Conservation (phyloP, 495 filamentous ascomycete species). For the Rhizodiscina lignyota region DNA sequence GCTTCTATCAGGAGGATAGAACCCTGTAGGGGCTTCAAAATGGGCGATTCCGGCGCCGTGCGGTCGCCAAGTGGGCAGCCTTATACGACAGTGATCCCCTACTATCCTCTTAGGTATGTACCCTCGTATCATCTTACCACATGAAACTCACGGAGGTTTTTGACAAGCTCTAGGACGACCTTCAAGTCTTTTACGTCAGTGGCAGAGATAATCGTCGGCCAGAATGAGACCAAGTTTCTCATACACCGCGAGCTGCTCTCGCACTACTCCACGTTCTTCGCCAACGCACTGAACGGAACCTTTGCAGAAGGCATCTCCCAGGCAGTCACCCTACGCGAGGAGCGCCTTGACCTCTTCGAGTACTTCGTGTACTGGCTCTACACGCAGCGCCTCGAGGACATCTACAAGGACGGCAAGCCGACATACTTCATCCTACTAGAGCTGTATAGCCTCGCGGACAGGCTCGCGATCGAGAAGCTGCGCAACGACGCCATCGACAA, state of each 20-base stretch:
- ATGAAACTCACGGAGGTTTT: no score
- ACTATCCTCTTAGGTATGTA: no score
- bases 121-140: no score
- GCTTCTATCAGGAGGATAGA: no score
- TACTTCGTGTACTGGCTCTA: constrained; percentile 31
- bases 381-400: constrained; percentile 13
- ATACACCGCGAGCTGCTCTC: constrained; percentile 28
- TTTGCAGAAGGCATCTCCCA: constrained; percentile 27
- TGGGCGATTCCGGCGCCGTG: no score
- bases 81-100: no score
- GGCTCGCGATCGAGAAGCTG: constrained; percentile 20
- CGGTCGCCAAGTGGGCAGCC: no score
- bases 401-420: constrained; percentile 19
- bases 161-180: not conserved
- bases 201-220: constrained; percentile 21
- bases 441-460: constrained; percentile 28
- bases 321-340: constrained; percentile 23
- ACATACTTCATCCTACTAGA: constrained; percentile 30
- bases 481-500: constrained; percentile 24
- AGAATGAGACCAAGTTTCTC: constrained; percentile 16
- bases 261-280: constrained; percentile 29
- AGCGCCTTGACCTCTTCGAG: constrained; percentile 22
- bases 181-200: constrained; percentile 15
- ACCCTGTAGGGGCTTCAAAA: no score
- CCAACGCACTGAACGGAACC: constrained; percentile 27